Conservation (phyloP, 768 basidiomycete genomes). For the Ramaria rubella region DNA sequence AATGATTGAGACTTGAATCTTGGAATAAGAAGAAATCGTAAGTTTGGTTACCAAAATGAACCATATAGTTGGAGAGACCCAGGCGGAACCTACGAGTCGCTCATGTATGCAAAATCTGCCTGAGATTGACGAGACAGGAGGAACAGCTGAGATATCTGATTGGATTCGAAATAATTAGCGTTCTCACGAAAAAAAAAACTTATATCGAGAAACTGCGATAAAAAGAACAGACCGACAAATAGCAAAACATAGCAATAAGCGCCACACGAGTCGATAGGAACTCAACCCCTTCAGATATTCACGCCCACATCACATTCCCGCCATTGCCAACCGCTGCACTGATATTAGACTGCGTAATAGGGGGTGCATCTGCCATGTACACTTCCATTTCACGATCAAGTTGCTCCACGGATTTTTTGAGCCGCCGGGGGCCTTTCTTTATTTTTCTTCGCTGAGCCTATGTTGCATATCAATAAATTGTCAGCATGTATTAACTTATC, state of each 20-base stretch:
- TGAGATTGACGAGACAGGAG: too few species aligned
- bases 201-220: background rate
- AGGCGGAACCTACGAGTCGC: too few species aligned
- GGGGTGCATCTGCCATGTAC: conserved; percentile 45
- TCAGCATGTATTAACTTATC: background rate
- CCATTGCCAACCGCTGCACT: background rate
- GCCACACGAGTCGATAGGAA: background rate
- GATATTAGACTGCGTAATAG: background rate
- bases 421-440: conserved; percentile 70
- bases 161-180: too few species aligned
- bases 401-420: conserved; percentile 54
- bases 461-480: conserved; percentile 12
- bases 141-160: too few species aligned
- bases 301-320: background rate
- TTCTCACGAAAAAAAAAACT: background rate
- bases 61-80: too few species aligned
- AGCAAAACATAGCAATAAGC: background rate
- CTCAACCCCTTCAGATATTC: background rate
- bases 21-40: too few species aligned
- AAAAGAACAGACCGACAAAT: background rate
- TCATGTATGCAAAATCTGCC: too few species aligned
- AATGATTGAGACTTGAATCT: too few species aligned
- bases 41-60: too few species aligned
- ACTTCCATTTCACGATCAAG: conserved; percentile 80
- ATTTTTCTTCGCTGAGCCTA: conserved; percentile 29